Conservation (phyloP, 148 eudicot genomes). For the Camellia granthamiana region DNA sequence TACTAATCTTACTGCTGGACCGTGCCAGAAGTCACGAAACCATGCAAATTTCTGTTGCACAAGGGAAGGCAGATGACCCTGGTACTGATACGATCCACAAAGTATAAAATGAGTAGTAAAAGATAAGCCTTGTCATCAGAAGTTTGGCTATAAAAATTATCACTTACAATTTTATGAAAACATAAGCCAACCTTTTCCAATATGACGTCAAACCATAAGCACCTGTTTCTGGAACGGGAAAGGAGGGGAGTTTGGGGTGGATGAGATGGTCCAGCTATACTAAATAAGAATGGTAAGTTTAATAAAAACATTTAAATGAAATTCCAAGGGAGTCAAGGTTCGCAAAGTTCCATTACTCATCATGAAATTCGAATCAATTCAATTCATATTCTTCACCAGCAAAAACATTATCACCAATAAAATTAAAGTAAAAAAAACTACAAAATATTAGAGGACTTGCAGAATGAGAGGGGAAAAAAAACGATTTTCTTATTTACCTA, state of each 20-base stretch:
- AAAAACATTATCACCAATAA: no score
- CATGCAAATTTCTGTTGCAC: no score
- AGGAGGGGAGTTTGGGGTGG: not conserved
- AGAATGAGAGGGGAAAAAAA: not conserved
- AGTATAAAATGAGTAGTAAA: not conserved
- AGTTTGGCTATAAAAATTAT: not conserved
- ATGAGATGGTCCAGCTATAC: not conserved
- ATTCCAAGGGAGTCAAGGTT: not conserved
- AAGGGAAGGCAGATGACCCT: no score
- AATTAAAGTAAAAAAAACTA: not conserved
- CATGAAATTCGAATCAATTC: no score
- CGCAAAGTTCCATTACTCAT: no score
- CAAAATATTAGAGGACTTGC: not conserved
- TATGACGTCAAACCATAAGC: not conserved
- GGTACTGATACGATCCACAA: not conserved
- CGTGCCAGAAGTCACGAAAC: not conserved
- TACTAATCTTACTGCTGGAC: not conserved
- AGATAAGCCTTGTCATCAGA: not conserved
- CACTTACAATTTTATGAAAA: not conserved
- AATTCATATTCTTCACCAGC: no score
- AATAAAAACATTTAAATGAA: not conserved
- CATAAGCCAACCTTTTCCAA: not conserved
- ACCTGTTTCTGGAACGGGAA: no score
- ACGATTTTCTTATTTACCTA: conserved; percentile 43
- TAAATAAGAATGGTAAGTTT: not conserved